These are phyloP conservation scores for Sutorius eximius DNA, from an alignment of 1,284 basidiomycete genomes.

Conservation along the genomic window DNA sequence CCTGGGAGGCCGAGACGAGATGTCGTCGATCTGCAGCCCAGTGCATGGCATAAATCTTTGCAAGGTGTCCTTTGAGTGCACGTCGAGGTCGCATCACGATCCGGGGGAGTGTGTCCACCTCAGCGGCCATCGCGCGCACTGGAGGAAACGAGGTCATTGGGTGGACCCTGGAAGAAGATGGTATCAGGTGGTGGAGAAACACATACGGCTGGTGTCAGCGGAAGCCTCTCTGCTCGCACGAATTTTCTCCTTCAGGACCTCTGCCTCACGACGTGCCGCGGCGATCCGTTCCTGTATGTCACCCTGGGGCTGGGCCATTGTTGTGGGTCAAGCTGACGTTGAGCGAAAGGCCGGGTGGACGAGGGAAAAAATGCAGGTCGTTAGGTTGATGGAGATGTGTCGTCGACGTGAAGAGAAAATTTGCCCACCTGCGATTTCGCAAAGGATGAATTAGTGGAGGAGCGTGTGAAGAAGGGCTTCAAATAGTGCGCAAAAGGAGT, in stretches of 20 bases:
- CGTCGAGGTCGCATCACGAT: conserved; percentile 95
- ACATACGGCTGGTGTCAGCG: conserved; percentile 93
- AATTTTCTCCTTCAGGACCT: conserved; percentile 97
- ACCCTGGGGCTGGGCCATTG: conserved; percentile 77
- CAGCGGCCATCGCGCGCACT: conserved; percentile 96
- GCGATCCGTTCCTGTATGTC: conserved; percentile 95
- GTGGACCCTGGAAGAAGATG: background rate
- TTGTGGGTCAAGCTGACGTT: conserved; percentile 10
- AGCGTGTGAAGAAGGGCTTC: conserved; percentile 29
- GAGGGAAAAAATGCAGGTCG: background rate
- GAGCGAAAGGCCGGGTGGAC: background rate
- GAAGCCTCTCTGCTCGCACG: conserved; percentile 92
- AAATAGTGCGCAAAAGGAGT: conserved; percentile 14
- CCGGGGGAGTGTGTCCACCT: conserved; percentile 92
- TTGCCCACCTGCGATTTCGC: conserved; percentile 28
- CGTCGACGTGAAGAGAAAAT: conserved; percentile 24
- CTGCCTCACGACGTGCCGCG: conserved; percentile 93
- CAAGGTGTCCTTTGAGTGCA: conserved; percentile 93
- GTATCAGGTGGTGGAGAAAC: conserved; percentile 2
- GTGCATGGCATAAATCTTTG: conserved; percentile 99
- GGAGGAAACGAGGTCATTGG: conserved; percentile 20
- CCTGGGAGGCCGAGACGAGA: conserved; percentile 97
- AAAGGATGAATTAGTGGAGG: conserved; percentile 25
- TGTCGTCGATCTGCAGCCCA: conserved; percentile 97
- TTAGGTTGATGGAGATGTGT: conserved; percentile 3